These are phyloP conservation scores for Irpex lacteus DNA, from an alignment of 1,284 basidiomycete species.

Conservation along the genomic window DNA sequence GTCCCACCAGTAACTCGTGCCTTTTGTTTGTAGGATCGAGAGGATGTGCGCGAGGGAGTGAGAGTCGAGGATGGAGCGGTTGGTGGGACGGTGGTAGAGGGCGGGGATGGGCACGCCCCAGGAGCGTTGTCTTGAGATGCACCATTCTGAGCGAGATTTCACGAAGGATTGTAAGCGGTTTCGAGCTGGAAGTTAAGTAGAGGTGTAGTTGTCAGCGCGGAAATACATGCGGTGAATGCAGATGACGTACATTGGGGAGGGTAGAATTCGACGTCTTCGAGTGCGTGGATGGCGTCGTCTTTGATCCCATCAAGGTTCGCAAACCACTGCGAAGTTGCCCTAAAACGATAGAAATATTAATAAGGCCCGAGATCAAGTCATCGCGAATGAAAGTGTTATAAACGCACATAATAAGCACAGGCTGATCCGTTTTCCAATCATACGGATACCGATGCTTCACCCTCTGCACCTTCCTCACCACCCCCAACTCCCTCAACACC, in stretches of 20 bases:
- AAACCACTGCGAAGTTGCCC: constrained; percentile 99
- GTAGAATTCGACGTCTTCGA: constrained; percentile 76
- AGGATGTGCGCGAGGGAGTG: constrained; percentile 81
- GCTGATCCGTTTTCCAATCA: constrained; percentile 95
- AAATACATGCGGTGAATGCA: not conserved
- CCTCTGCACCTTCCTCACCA: constrained; percentile 66
- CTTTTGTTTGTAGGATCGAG: constrained; percentile 66
- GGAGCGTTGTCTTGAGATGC: constrained; percentile 95
- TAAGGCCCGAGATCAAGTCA: too few relatives aligned
- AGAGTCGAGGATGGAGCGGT: constrained; percentile 65
- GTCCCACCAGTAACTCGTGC: constrained; percentile 90
- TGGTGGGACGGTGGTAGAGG: constrained; percentile 68
- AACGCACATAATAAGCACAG: constrained; percentile 84
- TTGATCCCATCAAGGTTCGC: constrained; percentile 89
- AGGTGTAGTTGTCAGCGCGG: not conserved
- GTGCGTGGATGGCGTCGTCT: constrained; percentile 66
- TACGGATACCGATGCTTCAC: constrained; percentile 93
- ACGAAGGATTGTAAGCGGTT: constrained; percentile 87
- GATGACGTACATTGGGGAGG: constrained; percentile 68
- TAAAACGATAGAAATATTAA: constrained; percentile 27
- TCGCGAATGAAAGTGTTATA: not conserved
- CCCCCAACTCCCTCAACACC: constrained; percentile 58
- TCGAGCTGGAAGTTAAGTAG: constrained; percentile 49
- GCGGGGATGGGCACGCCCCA: constrained; percentile 99
- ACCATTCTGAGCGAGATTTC: constrained; percentile 93